Evolutionary conservation across 2,329 filamentous ascomycete genomes (phyloP), one percentile per base, ranked within the genome.

Genomic region (Graphilbum ipis-grandicollis): DNA sequence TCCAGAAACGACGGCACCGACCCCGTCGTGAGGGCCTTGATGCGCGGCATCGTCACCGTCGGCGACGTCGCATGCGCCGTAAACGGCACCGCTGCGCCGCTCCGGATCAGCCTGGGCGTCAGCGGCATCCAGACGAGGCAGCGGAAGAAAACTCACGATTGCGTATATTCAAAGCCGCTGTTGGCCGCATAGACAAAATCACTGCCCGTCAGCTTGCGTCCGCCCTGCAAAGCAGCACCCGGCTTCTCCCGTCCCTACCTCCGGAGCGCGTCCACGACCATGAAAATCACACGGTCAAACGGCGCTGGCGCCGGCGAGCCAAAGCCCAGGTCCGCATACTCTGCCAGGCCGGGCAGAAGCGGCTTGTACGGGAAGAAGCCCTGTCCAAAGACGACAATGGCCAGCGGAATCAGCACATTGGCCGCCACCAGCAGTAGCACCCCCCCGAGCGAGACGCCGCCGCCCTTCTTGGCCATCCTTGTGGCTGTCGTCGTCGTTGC

Each of bases 361-460:
- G 90, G 85, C 52, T 98, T 98, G 59, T 96, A 94, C 8, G 90
- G 90, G 52, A 98, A 98, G 66, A 98, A 98, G 13, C 90, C 88
- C 23, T 75, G 72, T 19, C 82, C 86, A 55, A 96, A 96, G 44
- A 79, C 57, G 37, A 79, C 47, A 44, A 86, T 72, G 33, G 84
- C 77, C 38, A 79, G 51, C 3, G 82, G 80, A 32, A 93, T 73
- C 42, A 93, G 58, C 23, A 85, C 39, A 55, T 94, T 93, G 49
- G 83, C 78, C 44, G 72, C 56, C 36, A 68, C 52, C 42, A 85
- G 69, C 43, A 69, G 52, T 36, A 62, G 38, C 41, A 52, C 56
- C 40, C 52, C 41, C 38, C 17, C 2, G 2, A 15, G 30, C 9
- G n/a, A 43, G 28, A 18, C 34, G 26, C 26, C 26, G 26, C 26